A percentile compares a stretch with the other conserved stretches of the same genome.
These are phyloP conservation scores for Xylariales sp. DNA, from an alignment of 2,329 filamentous ascomycete species.

Conservation along the genomic window DNA sequence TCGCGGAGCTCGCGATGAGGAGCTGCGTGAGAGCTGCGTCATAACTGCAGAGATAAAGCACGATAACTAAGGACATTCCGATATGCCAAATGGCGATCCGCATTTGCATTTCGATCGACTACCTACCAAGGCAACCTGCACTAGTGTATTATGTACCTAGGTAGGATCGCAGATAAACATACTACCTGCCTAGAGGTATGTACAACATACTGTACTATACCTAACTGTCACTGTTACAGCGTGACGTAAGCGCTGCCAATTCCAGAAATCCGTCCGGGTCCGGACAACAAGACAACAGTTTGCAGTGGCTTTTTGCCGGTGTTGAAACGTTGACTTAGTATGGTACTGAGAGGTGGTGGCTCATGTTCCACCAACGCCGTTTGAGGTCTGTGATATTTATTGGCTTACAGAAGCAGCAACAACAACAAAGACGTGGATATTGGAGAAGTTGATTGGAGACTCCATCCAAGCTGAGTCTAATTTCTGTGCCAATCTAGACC, in stretches of 20 bases:
- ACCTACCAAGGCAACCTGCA: neutral
- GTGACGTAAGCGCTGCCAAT: constrained; percentile 5
- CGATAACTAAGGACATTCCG: constrained; percentile 47
- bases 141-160: too few relatives aligned
- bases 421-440: constrained; percentile 17
- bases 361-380: constrained; percentile 17
- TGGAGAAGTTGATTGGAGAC: constrained; percentile 14
- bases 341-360: constrained; percentile 4
- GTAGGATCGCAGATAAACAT: too few relatives aligned
- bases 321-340: neutral
- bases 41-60: constrained; percentile 42
- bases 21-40: constrained; percentile 47
- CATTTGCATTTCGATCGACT: constrained; percentile 44
- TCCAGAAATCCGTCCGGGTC: neutral
- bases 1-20: constrained; percentile 36
- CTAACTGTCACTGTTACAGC: too few relatives aligned
- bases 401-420: constrained; percentile 19
- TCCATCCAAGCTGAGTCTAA: neutral
- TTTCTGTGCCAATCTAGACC: too few relatives aligned
- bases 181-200: too few relatives aligned
- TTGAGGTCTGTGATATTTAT: constrained; percentile 22
- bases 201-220: too few relatives aligned
- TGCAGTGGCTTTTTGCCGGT: constrained; percentile 18
- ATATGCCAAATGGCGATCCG: constrained; percentile 48
- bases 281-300: neutral